These are phyloP conservation scores for Trichoderma aggressivum DNA, from an alignment of 2,329 filamentous ascomycete genomes.

Conservation along the genomic window DNA sequence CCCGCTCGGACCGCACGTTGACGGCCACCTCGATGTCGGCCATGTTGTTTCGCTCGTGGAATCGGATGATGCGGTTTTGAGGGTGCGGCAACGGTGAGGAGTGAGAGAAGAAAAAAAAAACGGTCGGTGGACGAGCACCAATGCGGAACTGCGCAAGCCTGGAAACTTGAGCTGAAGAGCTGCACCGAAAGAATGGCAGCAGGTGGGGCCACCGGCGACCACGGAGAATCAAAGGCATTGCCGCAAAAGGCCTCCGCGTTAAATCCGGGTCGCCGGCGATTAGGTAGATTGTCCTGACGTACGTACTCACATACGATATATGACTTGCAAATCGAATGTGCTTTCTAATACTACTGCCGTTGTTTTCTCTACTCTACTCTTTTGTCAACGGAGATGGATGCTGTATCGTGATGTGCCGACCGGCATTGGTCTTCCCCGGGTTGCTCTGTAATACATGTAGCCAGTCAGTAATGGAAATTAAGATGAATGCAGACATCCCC, in stretches of 20 bases:
- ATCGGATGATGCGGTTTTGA: background rate
- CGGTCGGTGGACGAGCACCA: background rate
- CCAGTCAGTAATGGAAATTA: background rate
- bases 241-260: background rate
- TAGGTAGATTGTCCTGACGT: background rate
- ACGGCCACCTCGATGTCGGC: constrained; percentile 9
- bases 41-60: constrained; percentile 7
- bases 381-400: background rate
- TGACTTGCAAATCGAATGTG: background rate
- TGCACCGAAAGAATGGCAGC: background rate
- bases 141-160: background rate
- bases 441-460: background rate
- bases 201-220: background rate
- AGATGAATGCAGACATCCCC: background rate
- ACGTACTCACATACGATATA: background rate
- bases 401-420: background rate
- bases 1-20: constrained; percentile 22
- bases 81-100: background rate
- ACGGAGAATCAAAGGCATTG: background rate
- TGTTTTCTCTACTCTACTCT: background rate
- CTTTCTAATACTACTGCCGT: background rate
- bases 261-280: background rate
- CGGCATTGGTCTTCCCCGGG: background rate
- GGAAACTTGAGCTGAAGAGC: background rate
- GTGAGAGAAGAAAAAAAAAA: background rate